Percentiles rank a stretch among this genome's conserved stretches.
These are phyloP conservation scores for Malassezia arunalokei DNA, from an alignment of 1,284 basidiomycete species.

Conservation along the genomic window DNA sequence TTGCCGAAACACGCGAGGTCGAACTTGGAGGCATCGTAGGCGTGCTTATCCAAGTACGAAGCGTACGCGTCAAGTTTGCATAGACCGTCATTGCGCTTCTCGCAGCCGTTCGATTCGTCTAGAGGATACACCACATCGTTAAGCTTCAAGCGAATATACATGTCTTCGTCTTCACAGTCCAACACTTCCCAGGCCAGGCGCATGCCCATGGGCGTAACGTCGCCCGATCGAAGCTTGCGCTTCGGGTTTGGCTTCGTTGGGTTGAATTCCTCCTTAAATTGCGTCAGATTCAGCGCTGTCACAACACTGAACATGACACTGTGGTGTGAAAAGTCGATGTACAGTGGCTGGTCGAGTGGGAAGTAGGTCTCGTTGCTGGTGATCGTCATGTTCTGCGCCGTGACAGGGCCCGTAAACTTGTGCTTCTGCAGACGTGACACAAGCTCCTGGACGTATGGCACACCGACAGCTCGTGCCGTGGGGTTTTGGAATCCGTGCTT, in stretches of 20 bases:
- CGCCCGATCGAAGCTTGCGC: constrained; percentile 22
- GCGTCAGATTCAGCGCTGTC: constrained; percentile 35
- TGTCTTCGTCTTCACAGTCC: constrained; percentile 23
- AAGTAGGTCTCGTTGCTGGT: constrained; percentile 22
- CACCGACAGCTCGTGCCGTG: constrained; percentile 63
- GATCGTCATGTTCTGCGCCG: constrained; percentile 35
- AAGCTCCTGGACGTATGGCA: constrained; percentile 57
- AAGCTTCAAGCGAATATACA: constrained; percentile 64
- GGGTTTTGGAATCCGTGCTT: constrained; percentile 69
- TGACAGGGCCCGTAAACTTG: constrained; percentile 19
- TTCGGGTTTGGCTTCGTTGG: constrained; percentile 18
- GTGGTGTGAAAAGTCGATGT: constrained; percentile 39
- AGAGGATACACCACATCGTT: constrained; percentile 57
- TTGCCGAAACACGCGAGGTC: constrained; percentile 30
- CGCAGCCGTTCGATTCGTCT: constrained; percentile 59
- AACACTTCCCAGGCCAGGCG: constrained; percentile 27
- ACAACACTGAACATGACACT: constrained; percentile 29
- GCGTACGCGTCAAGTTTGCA: constrained; percentile 68
- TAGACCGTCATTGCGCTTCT: constrained; percentile 58
- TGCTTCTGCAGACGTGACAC: constrained; percentile 27
- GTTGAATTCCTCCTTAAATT: constrained; percentile 24
- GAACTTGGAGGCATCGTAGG: constrained; percentile 33
- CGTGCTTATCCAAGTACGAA: constrained; percentile 31
- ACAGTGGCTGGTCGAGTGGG: constrained; percentile 33
- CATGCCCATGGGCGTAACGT: constrained; percentile 29